A percentile compares a stretch with the other conserved stretches of the same genome.
phyloP scores from a whole-genome alignment of 768 basidiomycete genomes.

The Mycena rebaudengoi region DNA sequence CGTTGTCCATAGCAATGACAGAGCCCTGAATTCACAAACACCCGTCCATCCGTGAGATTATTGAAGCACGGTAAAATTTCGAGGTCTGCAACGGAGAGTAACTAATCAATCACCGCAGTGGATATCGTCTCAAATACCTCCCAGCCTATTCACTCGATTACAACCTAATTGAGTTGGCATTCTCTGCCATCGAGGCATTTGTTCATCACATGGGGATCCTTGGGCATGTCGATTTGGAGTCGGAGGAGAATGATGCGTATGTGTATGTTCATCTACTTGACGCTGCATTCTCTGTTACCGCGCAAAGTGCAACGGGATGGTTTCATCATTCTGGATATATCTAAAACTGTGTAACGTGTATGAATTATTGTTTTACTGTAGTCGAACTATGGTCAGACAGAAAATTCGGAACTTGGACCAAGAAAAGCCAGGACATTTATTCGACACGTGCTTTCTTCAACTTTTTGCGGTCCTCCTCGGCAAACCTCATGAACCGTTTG shows the following conservation, averaged over 20 bases:
- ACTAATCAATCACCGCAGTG: background rate
- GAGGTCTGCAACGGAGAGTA: too few species aligned
- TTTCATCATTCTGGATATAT: constrained; percentile 19
- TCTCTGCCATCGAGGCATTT: constrained; percentile 28
- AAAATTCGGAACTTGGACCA: too few species aligned
- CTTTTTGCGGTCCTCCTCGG: background rate
- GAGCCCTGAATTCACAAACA: constrained; percentile 42
- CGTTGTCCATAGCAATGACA: constrained; percentile 48
- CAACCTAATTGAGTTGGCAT: constrained; percentile 37
- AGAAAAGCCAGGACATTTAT: too few species aligned
- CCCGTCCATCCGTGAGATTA: constrained; percentile 29
- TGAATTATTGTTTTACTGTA: too few species aligned
- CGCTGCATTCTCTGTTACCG: constrained; percentile 8
- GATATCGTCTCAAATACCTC: constrained; percentile 26
- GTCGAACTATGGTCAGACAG: too few species aligned
- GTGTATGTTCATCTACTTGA: constrained; percentile 11
- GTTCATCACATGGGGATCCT: constrained; percentile 17
- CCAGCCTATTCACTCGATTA: constrained; percentile 39
- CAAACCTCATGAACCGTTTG: constrained; percentile 6
- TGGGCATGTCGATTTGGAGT: background rate
- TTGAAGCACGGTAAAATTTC: constrained; percentile 35
- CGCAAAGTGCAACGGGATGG: background rate
- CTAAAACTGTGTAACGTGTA: too few species aligned
- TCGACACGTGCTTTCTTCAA: too few species aligned
- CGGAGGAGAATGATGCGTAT: background rate